These are phyloP conservation scores for Russula brevipes DNA, from an alignment of 768 basidiomycete species.

Conservation along the genomic window DNA sequence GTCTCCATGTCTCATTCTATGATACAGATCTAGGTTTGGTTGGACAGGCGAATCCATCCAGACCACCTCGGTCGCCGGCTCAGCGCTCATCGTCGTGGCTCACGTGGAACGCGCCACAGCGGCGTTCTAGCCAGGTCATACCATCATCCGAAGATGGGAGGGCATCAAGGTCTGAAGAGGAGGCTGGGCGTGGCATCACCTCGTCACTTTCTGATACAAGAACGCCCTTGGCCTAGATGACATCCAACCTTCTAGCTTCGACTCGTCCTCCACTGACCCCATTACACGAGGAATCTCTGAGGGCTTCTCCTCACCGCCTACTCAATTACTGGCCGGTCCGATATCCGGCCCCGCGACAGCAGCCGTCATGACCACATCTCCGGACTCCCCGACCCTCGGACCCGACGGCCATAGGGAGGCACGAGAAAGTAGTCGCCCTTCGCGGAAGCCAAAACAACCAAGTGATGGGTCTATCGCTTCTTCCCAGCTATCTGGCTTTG, in stretches of 20 bases:
- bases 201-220: constrained; percentile 8
- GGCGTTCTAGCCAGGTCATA: constrained; percentile 29
- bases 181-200: constrained; percentile 31
- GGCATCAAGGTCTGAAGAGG: constrained; percentile 33
- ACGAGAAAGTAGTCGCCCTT: neutral
- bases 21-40: constrained; percentile 3
- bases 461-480: constrained; percentile 17
- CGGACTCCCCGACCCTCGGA: constrained; percentile 15
- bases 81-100: constrained; percentile 37
- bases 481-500: constrained; percentile 30
- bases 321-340: neutral
- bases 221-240: neutral
- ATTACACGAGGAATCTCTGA: neutral
- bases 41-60: neutral
- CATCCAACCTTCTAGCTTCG: constrained; percentile 9
- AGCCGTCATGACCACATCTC: neutral
- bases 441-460: neutral
- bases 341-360: neutral
- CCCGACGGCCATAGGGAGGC: neutral
- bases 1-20: constrained; percentile 18
- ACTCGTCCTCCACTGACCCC: neutral
- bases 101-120: constrained; percentile 23
- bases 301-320: neutral
- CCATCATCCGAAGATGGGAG: constrained; percentile 29
- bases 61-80: neutral